Evolutionary conservation across 2,329 filamentous ascomycete species (phyloP).

Genomic region (Aschersonia sp.): DNA sequence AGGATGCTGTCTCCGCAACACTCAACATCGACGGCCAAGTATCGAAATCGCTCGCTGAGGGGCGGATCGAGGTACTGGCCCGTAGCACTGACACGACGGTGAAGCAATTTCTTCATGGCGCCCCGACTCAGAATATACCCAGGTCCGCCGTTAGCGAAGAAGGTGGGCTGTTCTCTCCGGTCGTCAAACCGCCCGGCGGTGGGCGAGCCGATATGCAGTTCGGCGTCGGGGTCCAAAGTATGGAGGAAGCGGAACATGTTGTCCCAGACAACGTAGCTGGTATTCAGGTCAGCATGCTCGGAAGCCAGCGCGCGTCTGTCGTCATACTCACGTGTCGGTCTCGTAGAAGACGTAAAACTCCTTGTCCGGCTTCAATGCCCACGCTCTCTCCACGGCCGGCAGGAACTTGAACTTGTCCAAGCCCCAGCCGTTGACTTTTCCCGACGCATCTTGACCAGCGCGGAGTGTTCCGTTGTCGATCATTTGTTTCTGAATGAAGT

Average conservation of each 20-base stretch:
- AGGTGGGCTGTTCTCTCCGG: slow-evolving; percentile 9
- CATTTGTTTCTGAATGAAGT: slow-evolving; percentile 24
- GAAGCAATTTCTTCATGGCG: slow-evolving; percentile 5
- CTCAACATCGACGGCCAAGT: slow-evolving; percentile 3
- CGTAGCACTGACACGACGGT: slow-evolving; percentile 11
- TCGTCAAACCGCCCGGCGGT: slow-evolving; percentile 12
- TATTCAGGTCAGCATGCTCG: not conserved
- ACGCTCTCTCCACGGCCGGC: slow-evolving; percentile 29
- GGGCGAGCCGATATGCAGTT: slow-evolving; percentile 12
- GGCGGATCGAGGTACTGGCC: slow-evolving; percentile 21
- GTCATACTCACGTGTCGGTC: slow-evolving; percentile 26
- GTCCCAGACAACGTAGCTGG: slow-evolving; percentile 8
- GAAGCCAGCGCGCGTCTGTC: not conserved
- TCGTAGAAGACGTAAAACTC: slow-evolving; percentile 36
- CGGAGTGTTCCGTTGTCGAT: slow-evolving; percentile 15
- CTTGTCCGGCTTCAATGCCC: slow-evolving; percentile 21
- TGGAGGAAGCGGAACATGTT: slow-evolving; percentile 6
- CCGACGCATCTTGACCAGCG: slow-evolving; percentile 12
- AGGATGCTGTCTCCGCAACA: slow-evolving; percentile 6
- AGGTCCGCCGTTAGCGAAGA: slow-evolving; percentile 7
- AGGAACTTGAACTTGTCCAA: slow-evolving; percentile 35
- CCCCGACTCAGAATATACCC: slow-evolving; percentile 7
- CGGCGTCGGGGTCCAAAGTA: slow-evolving; percentile 10
- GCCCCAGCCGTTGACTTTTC: slow-evolving; percentile 29
- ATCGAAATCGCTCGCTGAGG: slow-evolving; percentile 3